Evolutionary conservation across 192 early-diverging fungal genomes (phyloP).

Genomic region (Gonapodya prolifera): DNA sequence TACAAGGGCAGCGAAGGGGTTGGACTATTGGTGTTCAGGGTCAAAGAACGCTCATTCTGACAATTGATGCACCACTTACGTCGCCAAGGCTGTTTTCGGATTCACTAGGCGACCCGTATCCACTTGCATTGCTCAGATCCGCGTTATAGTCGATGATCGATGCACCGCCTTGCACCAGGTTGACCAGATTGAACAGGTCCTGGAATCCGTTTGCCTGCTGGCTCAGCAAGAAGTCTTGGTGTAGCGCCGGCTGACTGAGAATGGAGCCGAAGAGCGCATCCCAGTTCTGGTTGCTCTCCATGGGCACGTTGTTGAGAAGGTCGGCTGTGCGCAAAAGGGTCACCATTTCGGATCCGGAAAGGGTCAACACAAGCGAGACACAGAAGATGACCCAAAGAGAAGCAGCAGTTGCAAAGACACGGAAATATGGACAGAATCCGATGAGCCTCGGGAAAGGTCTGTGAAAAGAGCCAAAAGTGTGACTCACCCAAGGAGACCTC

Average conservation of each 20-base stretch:
- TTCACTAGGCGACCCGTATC: neutral
- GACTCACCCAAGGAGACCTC: neutral
- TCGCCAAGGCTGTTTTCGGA: neutral
- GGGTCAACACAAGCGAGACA: neutral
- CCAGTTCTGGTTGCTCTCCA: neutral
- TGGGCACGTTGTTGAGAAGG: neutral
- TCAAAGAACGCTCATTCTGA: neutral
- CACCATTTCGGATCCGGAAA: neutral
- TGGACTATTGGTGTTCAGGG: neutral
- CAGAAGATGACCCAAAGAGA: neutral
- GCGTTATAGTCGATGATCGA: neutral
- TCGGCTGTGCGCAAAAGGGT: neutral
- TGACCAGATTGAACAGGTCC: neutral
- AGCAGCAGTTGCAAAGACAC: neutral
- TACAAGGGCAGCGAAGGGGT: neutral
- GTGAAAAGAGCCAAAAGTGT: neutral
- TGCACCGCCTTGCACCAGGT: neutral
- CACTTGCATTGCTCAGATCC: neutral
- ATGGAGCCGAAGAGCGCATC: neutral
- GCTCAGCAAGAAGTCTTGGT: neutral
- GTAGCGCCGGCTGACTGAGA: neutral
- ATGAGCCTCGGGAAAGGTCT: neutral
- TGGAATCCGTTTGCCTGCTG: neutral
- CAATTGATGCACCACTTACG: neutral
- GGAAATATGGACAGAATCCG: neutral